These are phyloP conservation scores for Solanum bulbocastanum DNA, from an alignment of 257 asterid species.

Conservation along the genomic window DNA sequence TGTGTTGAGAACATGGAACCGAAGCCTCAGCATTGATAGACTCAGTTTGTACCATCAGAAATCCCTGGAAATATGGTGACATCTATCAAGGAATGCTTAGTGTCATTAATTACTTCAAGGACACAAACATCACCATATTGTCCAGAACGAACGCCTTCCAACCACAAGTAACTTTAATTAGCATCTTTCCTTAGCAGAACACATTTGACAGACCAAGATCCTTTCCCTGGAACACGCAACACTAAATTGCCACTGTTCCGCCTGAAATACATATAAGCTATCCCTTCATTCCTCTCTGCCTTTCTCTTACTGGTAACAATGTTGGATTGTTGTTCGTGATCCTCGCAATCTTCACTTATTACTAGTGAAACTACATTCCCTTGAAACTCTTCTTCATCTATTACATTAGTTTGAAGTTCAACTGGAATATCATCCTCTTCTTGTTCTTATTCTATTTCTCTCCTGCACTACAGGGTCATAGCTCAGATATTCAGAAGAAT, in stretches of 20 bases:
- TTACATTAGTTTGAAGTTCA: background rate
- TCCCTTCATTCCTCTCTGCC: background rate
- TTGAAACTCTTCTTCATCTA: background rate
- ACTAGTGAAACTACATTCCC: background rate
- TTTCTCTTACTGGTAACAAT: background rate
- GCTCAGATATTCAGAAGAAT: background rate
- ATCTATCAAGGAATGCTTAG: background rate
- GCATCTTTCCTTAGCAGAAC: background rate
- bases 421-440: background rate
- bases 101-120: background rate
- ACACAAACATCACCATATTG: background rate
- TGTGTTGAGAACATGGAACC: background rate
- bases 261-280: background rate
- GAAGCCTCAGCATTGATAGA: background rate
- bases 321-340: background rate
- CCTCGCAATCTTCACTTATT: background rate
- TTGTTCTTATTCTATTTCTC: background rate
- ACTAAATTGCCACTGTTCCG: background rate
- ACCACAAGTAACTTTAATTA: background rate
- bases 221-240: background rate
- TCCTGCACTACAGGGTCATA: background rate
- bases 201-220: constrained; percentile 1
- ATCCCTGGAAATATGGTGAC: background rate
- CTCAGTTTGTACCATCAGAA: background rate
- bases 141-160: background rate